These are phyloP conservation scores for Cladosporium sp. DNA, from an alignment of 2,329 filamentous ascomycete species.

Conservation along the genomic window DNA sequence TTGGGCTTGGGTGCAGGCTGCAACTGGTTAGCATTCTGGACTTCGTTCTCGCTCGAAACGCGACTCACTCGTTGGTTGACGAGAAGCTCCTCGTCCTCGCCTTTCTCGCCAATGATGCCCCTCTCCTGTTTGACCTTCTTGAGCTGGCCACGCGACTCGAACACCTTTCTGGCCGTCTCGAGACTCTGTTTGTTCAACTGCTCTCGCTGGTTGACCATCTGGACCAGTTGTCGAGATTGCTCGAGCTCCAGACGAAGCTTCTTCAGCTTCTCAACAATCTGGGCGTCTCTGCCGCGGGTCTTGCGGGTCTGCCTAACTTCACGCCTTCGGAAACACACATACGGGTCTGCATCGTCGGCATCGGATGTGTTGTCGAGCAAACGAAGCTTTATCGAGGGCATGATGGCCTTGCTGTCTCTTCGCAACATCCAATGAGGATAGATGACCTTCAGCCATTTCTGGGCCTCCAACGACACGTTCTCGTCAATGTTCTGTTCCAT, in stretches of 20 bases:
- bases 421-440: conserved; percentile 85
- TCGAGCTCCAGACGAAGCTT: conserved; percentile 86
- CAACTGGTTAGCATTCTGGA: conserved; percentile 18
- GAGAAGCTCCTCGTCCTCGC: conserved; percentile 80
- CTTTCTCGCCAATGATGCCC: conserved; percentile 73
- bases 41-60: background rate
- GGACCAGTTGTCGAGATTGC: conserved; percentile 73
- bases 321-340: conserved; percentile 93
- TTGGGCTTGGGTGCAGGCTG: conserved; percentile 41
- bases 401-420: conserved; percentile 64
- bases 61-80: conserved; percentile 80
- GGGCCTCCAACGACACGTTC: conserved; percentile 46
- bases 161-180: conserved; percentile 67
- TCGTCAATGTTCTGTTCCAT: conserved; percentile 58
- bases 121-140: conserved; percentile 85
- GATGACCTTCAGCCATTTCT: conserved; percentile 64
- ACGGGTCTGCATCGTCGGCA: conserved; percentile 91
- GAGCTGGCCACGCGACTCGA: conserved; percentile 72
- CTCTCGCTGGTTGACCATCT: conserved; percentile 74
- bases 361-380: conserved; percentile 84
- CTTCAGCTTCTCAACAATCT: conserved; percentile 90
- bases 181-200: conserved; percentile 71
- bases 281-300: conserved; percentile 86
- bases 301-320: conserved; percentile 93
- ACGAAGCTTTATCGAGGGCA: conserved; percentile 66